Percentiles rank a stretch among this genome's conserved stretches.
These are phyloP conservation scores for Saksenaea oblongispora DNA, from an alignment of 371 early-diverging fungal genomes.

Conservation along the genomic window DNA sequence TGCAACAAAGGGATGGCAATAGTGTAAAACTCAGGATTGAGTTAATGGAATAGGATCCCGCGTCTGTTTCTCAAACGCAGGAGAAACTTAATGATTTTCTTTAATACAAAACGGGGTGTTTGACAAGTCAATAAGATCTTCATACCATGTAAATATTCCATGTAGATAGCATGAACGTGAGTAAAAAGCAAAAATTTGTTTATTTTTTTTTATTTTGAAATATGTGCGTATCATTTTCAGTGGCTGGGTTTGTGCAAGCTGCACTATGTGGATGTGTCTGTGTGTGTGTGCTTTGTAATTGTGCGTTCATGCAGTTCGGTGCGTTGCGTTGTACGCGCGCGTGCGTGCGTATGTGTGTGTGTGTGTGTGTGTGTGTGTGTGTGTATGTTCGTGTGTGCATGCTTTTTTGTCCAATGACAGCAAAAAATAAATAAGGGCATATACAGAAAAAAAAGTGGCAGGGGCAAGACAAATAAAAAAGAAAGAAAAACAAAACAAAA, in stretches of 20 bases:
- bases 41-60: background rate
- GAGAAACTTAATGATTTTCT: background rate
- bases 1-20: background rate
- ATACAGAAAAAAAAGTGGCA: slow-evolving; percentile 1
- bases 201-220: background rate
- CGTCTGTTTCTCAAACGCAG: background rate
- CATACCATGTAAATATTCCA: background rate
- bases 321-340: background rate
- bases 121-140: slow-evolving; percentile 1
- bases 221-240: slow-evolving; percentile 3
- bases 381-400: background rate
- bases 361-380: slow-evolving; percentile 5
- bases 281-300: background rate
- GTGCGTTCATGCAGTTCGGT: background rate
- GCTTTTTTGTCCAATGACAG: background rate
- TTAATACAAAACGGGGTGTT: background rate
- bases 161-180: background rate
- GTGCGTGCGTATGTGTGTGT: background rate
- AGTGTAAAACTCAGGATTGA: background rate
- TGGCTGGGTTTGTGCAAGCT: background rate
- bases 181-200: background rate
- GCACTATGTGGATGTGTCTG: background rate
- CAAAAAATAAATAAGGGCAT: background rate
- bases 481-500: background rate
- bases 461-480: background rate